Evolutionary conservation across 1,284 basidiomycete species (phyloP).

Genomic region (Tetrapyrgos nigripes): DNA sequence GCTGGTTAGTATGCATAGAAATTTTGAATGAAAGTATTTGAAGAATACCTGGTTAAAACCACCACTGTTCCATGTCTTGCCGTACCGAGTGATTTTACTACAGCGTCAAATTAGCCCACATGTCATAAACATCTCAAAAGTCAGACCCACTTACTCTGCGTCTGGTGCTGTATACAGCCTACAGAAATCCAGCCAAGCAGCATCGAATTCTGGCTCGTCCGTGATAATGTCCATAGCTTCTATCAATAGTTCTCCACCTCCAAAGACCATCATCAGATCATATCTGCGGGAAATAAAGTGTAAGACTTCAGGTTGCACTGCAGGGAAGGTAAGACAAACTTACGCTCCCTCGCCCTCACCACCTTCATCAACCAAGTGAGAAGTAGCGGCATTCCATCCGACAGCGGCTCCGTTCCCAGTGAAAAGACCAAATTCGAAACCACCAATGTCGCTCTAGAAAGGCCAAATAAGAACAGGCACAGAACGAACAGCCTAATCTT

Average conservation of each 20-base stretch:
- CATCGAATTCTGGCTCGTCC: constrained; percentile 47
- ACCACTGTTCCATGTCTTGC: constrained; percentile 41
- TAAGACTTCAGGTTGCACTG: not conserved
- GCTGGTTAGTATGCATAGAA: too few species aligned
- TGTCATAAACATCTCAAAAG: too few species aligned
- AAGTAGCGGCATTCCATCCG: constrained; percentile 49
- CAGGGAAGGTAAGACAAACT: constrained; percentile 19
- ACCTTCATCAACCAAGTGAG: constrained; percentile 46
- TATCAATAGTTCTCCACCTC: constrained; percentile 52
- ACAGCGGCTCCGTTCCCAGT: constrained; percentile 46
- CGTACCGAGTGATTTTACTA: constrained; percentile 45
- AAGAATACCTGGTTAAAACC: constrained; percentile 44
- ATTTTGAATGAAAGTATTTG: too few species aligned
- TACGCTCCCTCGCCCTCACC: constrained; percentile 41
- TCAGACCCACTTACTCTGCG: constrained; percentile 40
- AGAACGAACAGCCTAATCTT: too few species aligned
- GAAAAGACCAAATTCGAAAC: constrained; percentile 46
- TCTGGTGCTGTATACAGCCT: constrained; percentile 43
- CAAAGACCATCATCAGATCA: constrained; percentile 47
- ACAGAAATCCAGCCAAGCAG: constrained; percentile 50
- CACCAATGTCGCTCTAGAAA: constrained; percentile 41
- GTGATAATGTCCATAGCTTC: constrained; percentile 47
- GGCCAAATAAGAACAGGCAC: not conserved
- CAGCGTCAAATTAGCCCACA: too few species aligned
- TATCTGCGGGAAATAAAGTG: constrained; percentile 30